A percentile compares a stretch with the other conserved stretches of the same genome.
phyloP scores from a whole-genome alignment of 2,329 filamentous ascomycete species.

The Septoria petroselini region DNA sequence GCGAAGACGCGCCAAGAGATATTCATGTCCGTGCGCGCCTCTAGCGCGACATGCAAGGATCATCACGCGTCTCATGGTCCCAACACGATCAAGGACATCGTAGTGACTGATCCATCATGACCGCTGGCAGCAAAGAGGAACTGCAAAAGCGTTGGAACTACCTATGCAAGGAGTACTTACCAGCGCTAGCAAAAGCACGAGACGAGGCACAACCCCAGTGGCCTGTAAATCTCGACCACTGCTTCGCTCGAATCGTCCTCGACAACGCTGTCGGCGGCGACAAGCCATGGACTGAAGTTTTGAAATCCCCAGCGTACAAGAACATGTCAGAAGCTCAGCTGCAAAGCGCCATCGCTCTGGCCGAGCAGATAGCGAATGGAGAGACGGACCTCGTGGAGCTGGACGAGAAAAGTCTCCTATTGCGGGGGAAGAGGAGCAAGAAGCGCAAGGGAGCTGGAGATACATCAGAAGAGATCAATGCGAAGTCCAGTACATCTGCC shows the following conservation, averaged over 20 bases:
- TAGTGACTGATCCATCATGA: neutral
- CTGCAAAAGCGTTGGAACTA: constrained; percentile 31
- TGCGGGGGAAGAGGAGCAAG: constrained; percentile 39
- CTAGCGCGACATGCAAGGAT: constrained; percentile 2
- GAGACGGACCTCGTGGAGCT: constrained; percentile 41
- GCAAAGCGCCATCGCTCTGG: constrained; percentile 40
- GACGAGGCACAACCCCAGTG: constrained; percentile 39
- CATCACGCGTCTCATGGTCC: neutral
- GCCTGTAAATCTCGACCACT: constrained; percentile 47
- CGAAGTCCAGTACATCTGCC: neutral
- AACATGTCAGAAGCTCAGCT: constrained; percentile 45
- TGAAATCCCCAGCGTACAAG: constrained; percentile 44
- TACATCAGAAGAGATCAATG: neutral
- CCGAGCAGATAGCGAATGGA: constrained; percentile 40
- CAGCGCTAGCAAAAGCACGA: constrained; percentile 32
- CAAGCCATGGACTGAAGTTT: constrained; percentile 43
- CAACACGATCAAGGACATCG: no score
- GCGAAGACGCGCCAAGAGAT: neutral
- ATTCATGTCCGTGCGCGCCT: constrained; percentile 6
- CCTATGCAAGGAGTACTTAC: constrained; percentile 33
- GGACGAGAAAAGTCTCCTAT: constrained; percentile 41
- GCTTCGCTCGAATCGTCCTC: constrained; percentile 47
- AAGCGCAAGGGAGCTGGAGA: constrained; percentile 22
- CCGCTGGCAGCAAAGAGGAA: constrained; percentile 14
- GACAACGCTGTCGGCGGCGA: constrained; percentile 43